phyloP scores from a whole-genome alignment of 257 asterid species.

The Solanum dulcamara region DNA sequence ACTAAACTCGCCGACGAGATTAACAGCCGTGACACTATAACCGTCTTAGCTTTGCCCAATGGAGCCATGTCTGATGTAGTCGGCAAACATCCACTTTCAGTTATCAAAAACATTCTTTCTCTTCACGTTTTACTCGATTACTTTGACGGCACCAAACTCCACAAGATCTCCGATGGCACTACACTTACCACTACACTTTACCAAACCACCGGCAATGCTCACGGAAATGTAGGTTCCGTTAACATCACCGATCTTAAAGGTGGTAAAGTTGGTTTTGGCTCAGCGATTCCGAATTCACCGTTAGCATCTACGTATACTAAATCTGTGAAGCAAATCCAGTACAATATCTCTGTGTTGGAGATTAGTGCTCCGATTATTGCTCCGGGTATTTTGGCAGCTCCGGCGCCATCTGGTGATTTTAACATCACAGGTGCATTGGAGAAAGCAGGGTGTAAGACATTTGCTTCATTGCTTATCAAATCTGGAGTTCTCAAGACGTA shows the following conservation, averaged over 20 bases:
- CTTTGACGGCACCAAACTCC: conserved; percentile 72
- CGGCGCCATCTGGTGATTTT: conserved; percentile 41
- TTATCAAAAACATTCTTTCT: conserved; percentile 47
- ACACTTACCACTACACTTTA: conserved; percentile 78
- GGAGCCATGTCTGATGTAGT: conserved; percentile 54
- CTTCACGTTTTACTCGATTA: conserved; percentile 86
- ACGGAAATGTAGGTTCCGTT: conserved; percentile 65
- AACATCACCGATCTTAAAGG: conserved; percentile 79
- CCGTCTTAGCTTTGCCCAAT: conserved; percentile 67
- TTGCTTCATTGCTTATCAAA: conserved; percentile 36
- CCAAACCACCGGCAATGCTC: conserved; percentile 92
- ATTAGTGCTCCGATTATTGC: conserved; percentile 68
- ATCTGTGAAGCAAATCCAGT: conserved; percentile 53
- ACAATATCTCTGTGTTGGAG: conserved; percentile 71
- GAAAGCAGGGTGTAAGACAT: conserved; percentile 89
- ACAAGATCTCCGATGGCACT: conserved; percentile 72
- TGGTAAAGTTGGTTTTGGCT: conserved; percentile 87
- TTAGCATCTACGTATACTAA: conserved; percentile 46
- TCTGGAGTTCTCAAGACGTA: conserved; percentile 60
- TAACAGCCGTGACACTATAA: conserved; percentile 79
- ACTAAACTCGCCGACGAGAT: conserved; percentile 97
- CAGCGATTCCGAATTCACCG: conserved; percentile 62
- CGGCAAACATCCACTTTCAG: conserved; percentile 57
- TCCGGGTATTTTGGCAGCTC: conserved; percentile 46
- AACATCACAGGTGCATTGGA: conserved; percentile 64